Base-by-base conservation (phyloP, 495 filamentous ascomycete species). In the Annulohypoxylon stygium region DNA sequence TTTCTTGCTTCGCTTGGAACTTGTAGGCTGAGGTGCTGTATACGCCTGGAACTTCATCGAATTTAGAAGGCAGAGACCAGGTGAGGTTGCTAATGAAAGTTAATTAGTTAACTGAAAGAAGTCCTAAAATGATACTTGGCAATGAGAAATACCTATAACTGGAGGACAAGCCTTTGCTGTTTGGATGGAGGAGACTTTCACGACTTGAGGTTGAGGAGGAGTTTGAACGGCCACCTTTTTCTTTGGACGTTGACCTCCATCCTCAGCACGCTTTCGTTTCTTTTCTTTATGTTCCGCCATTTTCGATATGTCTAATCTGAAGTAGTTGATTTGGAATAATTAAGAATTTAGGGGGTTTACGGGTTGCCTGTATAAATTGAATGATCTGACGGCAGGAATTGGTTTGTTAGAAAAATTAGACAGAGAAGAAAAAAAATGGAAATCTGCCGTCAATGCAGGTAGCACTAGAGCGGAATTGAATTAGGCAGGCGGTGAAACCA, bases 211-310 rank as follows among this genome's bases (percentile, higher is more conserved):
- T 66, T 78, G 83, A 75, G 73, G 76, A 69, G 84, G 82, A 36
- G 79, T 74, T 48, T 88, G 85, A 57, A 89, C 76, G 26, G 87
- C 86, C 58, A 88, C 82, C 81, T 89, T 92, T 76, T 94, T 94
- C 76, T 84, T 88, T 18, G 86, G 85, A 9, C 79, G 68, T 1
- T 74, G 20, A 39, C 81, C 78, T 12, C 80, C 83, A 20, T 90
- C 88, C 2, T 85, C 87, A 36, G 78, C 76, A 71, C 91, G 86
- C 83, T 94, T 93, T 67, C 93, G 87, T 84, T 97, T 97, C 78
- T 92, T 91, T 50, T 89, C 87, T 34, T 86, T 83, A 55, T 82
- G 83, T 37, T 86, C 85, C 7, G 85, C 78, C 88, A 90, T 91
- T 61, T 48, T 84, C 60, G 37, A 30, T 66, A 68, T 2, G 69